These are phyloP conservation scores for Apophysomyces elegans DNA, from an alignment of 371 early-diverging fungal species.

Conservation along the genomic window DNA sequence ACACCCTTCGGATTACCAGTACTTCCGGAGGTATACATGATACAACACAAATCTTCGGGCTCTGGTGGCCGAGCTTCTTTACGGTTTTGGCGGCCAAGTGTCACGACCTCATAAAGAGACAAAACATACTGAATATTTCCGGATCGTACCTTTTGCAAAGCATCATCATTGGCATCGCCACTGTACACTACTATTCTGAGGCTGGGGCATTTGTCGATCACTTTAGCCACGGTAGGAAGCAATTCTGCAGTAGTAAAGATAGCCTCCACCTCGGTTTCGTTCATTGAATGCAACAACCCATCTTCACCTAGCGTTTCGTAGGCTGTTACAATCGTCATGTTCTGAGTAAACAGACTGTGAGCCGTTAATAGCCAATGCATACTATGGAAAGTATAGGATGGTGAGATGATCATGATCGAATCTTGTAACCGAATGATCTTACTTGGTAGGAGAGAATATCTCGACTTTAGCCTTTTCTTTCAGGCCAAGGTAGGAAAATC, in stretches of 20 bases:
- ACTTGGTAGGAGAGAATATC: constrained; percentile 74
- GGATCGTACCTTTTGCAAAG: constrained; percentile 43
- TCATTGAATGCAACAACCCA: constrained; percentile 83
- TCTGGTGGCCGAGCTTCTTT: constrained; percentile 67
- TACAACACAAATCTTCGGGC: constrained; percentile 83
- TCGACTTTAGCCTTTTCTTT: constrained; percentile 59
- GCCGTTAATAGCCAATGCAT: constrained; percentile 54
- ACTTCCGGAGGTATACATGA: constrained; percentile 97
- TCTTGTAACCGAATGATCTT: constrained; percentile 10
- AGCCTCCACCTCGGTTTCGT: constrained; percentile 78
- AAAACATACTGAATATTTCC: constrained; percentile 25
- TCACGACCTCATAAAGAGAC: constrained; percentile 58
- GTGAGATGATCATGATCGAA: too few relatives aligned
- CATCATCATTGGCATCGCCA: constrained; percentile 63
- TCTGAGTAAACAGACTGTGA: constrained; percentile 73
- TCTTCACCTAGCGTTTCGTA: constrained; percentile 92
- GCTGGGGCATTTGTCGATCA: constrained; percentile 64
- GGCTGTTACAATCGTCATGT: constrained; percentile 81
- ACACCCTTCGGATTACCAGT: constrained; percentile 94
- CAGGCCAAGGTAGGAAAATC: constrained; percentile 65
- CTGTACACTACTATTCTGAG: constrained; percentile 79
- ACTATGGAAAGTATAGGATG: not conserved
- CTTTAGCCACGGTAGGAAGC: constrained; percentile 69
- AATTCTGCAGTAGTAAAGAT: constrained; percentile 86
- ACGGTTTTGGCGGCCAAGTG: constrained; percentile 68